Evolutionary conservation across 2,329 filamentous ascomycete genomes (phyloP), one percentile per base, ranked within the genome.

Genomic region (Rhinocladiella similis): DNA sequence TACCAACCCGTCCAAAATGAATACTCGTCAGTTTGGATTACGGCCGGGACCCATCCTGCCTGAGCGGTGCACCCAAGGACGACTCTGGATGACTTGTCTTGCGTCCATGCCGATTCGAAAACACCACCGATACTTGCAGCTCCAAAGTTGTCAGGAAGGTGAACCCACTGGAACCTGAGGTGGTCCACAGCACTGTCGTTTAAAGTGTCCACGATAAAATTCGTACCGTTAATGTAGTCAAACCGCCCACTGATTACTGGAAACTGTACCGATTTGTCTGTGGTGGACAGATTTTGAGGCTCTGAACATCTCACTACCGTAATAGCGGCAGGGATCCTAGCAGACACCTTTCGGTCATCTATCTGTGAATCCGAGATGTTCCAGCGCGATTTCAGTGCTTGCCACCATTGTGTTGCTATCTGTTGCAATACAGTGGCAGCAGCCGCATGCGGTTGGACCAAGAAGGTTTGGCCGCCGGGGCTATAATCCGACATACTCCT

Each of bases 1-100:
- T 52, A 52, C 50, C 50, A 52, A 18, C 50, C 50, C 5, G 50
- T 45, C 50, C 50, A 52, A 35, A 52, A 52, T 6, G 50, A 18
- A 41, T 52, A 52, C 33, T 43, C 19, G 42, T 52, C 50, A 18
- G 50, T 45, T 5, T 45, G 36, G 3, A 52, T 39, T 12, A 10
- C 12, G 4, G 50, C 45, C 16, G 50, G 50, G 14, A 52, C 36
- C 50, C 50, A 52, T 14, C 50, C 50, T 14, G 38, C 42, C 18
- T 52, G 50, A 5, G 29, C 50, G 13, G 50, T 29, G 19, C 50
- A 52, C 12, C 50, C 50, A 20, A 52, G 16, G 5, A 46, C 50
- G 6, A 33, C 50, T 33, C 50, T 27, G 6, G 50, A 52, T 12
- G 50, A 25, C 10, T 46, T 46, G 1, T 43, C 13, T 10, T n/a